phyloP scores from a whole-genome alignment of 768 basidiomycete genomes.

The Gelatoporia subvermispora region DNA sequence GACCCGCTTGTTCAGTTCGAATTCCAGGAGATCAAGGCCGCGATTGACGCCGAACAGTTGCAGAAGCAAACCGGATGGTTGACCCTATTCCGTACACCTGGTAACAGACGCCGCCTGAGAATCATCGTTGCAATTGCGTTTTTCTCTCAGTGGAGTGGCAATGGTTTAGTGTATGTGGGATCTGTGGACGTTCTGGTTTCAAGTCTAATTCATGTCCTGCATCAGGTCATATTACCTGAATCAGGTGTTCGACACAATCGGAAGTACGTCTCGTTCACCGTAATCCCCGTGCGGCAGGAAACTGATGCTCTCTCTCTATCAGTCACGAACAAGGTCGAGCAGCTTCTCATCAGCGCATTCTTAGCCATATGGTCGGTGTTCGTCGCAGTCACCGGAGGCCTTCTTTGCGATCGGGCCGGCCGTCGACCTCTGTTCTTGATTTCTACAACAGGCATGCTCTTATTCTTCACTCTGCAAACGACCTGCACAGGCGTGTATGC shows the following conservation, averaged over 20 bases:
- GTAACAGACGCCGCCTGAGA: constrained; percentile 44
- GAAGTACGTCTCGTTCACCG: constrained; percentile 27
- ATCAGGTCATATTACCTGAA: constrained; percentile 31
- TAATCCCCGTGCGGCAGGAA: background rate
- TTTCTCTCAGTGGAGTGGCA: constrained; percentile 45
- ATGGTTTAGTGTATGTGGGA: constrained; percentile 35
- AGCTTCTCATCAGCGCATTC: constrained; percentile 26
- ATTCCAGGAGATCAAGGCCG: constrained; percentile 60
- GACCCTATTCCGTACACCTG: constrained; percentile 31
- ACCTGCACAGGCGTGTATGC: constrained; percentile 29
- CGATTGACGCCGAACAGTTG: constrained; percentile 39
- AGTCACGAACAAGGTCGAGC: constrained; percentile 41
- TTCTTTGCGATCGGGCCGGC: constrained; percentile 45
- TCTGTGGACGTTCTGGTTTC: no score
- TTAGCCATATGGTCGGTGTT: constrained; percentile 45
- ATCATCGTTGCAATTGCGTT: constrained; percentile 49
- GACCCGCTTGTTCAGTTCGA: constrained; percentile 57
- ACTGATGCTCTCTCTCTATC: background rate
- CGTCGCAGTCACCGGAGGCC: constrained; percentile 42
- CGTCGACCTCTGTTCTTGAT: constrained; percentile 45
- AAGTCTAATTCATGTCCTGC: no score
- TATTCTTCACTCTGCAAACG: constrained; percentile 35
- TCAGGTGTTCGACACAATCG: constrained; percentile 47
- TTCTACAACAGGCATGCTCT: constrained; percentile 37
- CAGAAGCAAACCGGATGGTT: constrained; percentile 23